A percentile compares a stretch with the other conserved stretches of the same genome.
These are phyloP conservation scores for Solanum lycopersicoides DNA, from an alignment of 257 asterid species.

Conservation along the genomic window DNA sequence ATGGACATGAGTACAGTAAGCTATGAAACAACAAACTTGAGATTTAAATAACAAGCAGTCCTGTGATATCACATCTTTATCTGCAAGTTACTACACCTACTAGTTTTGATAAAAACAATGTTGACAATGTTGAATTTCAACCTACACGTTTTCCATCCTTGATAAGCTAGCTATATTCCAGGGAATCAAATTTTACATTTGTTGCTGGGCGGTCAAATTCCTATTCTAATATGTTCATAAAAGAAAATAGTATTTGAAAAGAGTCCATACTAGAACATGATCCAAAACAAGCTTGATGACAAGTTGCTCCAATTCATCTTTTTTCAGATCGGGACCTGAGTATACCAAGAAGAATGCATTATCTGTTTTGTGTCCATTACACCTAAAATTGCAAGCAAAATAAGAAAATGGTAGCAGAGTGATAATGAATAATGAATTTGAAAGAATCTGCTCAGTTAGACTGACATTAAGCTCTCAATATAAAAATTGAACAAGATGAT, in stretches of 20 bases:
- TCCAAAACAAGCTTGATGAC: constrained; percentile 71
- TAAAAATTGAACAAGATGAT: neutral
- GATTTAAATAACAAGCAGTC: neutral
- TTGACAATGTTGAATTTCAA: neutral
- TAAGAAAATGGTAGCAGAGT: neutral
- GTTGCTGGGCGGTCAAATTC: neutral
- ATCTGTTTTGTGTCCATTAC: neutral
- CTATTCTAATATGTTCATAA: neutral
- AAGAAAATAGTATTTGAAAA: neutral
- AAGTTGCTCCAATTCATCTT: constrained; percentile 73
- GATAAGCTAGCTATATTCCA: neutral
- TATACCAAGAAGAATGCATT: constrained; percentile 3
- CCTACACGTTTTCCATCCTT: neutral
- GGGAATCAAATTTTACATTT: neutral
- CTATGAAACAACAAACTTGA: neutral
- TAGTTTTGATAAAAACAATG: neutral
- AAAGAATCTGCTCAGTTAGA: neutral
- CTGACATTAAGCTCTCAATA: neutral
- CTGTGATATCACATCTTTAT: neutral
- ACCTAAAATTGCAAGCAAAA: neutral
- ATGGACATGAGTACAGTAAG: neutral
- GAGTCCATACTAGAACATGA: constrained; percentile 55
- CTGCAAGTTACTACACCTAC: neutral
- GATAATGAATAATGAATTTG: neutral
- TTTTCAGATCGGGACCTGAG: constrained; percentile 66